Conservation (phyloP, 805 yeast species). For the Saturnispora diversa region DNA sequence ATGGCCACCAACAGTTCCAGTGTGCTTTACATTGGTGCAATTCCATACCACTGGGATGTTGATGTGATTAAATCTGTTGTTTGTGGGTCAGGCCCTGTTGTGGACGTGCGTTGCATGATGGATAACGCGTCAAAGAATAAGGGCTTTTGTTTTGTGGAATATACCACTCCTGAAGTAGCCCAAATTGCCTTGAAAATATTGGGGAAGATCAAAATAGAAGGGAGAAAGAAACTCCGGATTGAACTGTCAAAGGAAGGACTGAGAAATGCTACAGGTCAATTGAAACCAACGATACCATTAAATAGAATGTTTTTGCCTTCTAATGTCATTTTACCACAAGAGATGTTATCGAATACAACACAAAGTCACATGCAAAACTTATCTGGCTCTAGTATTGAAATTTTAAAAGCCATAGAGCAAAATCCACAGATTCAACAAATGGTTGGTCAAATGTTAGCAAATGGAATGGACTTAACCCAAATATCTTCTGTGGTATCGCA, state of each 20-base stretch:
- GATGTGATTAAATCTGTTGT: constrained; percentile 54
- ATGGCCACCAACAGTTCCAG: constrained; percentile 24
- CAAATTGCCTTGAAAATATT: constrained; percentile 39
- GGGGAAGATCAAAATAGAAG: constrained; percentile 37
- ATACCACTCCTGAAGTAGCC: constrained; percentile 44
- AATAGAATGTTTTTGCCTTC: constrained; percentile 43
- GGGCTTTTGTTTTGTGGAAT: constrained; percentile 64
- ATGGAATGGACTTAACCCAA: constrained; percentile 31
- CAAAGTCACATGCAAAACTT: constrained; percentile 1
- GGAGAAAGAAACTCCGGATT: constrained; percentile 43
- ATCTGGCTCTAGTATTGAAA: constrained; percentile 13
- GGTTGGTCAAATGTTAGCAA: constrained; percentile 30
- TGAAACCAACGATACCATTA: constrained; percentile 37
- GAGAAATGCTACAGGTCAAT: constrained; percentile 28
- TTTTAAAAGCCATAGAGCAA: constrained; percentile 22
- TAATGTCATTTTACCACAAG: constrained; percentile 50
- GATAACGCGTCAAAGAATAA: constrained; percentile 52
- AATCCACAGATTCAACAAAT: constrained; percentile 29
- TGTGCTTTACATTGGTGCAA: constrained; percentile 50
- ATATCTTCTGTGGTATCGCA: constrained; percentile 26
- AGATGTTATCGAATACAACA: constrained; percentile 24
- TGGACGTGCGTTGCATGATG: constrained; percentile 57
- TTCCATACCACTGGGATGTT: constrained; percentile 69
- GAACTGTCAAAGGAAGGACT: constrained; percentile 58
- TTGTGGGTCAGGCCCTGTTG: constrained; percentile 65